Evolutionary conservation across 1,139 yeast species (phyloP).

Genomic region (Yamadazyma trypodendri): DNA sequence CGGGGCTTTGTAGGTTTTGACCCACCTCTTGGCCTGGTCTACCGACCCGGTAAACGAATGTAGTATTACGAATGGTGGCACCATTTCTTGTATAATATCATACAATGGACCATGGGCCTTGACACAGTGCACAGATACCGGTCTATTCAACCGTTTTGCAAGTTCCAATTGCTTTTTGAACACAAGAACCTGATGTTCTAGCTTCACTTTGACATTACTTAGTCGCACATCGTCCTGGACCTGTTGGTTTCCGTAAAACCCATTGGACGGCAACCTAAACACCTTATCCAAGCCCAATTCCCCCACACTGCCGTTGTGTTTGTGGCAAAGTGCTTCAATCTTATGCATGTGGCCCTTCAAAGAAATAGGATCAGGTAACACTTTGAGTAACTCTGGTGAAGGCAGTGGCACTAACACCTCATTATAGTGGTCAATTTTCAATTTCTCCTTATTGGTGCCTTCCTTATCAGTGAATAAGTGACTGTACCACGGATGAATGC

Average conservation of each 20-base stretch:
- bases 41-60: conserved; percentile 87
- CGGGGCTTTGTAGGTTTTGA: conserved; percentile 24
- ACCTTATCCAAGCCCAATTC: conserved; percentile 86
- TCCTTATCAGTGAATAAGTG: conserved; percentile 50
- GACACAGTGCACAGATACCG: conserved; percentile 83
- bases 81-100: conserved; percentile 36
- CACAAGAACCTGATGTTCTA: conserved; percentile 64
- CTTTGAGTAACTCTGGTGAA: conserved; percentile 38
- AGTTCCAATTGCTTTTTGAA: conserved; percentile 51
- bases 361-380: conserved; percentile 62
- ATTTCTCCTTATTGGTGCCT: conserved; percentile 16
- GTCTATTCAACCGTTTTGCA: conserved; percentile 47
- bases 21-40: conserved; percentile 63
- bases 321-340: conserved; percentile 20
- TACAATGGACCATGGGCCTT: conserved; percentile 65
- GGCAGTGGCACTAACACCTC: conserved; percentile 47
- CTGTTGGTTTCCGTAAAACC: conserved; percentile 46
- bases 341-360: conserved; percentile 36
- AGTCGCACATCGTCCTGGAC: conserved; percentile 20
- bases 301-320: conserved; percentile 55
- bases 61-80: conserved; percentile 47
- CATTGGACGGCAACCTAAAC: conserved; percentile 64
- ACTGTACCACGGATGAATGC: conserved; percentile 89
- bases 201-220: conserved; percentile 48
- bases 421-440: conserved; percentile 54